These are phyloP conservation scores for Talaromyces amestolkiae DNA, from an alignment of 2,329 filamentous ascomycete species.

Conservation along the genomic window DNA sequence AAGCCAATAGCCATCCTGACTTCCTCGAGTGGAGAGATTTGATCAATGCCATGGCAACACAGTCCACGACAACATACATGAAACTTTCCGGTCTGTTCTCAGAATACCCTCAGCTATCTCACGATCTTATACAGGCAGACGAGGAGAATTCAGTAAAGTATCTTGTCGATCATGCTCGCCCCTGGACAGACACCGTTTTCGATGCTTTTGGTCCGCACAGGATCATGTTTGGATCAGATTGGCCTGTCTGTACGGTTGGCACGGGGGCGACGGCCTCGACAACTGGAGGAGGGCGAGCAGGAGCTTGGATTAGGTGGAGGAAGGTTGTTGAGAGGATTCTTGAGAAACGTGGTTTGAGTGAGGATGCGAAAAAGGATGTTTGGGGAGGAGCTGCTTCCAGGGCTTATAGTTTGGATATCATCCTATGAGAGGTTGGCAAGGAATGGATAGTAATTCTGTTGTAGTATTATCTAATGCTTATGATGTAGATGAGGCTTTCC, in stretches of 20 bases:
- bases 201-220: conserved; percentile 68
- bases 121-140: neutral
- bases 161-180: conserved; percentile 59
- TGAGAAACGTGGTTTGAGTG: conserved; percentile 48
- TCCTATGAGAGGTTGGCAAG: neutral
- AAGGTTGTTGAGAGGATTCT: conserved; percentile 67
- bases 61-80: conserved; percentile 69
- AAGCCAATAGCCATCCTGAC: conserved; percentile 44
- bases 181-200: conserved; percentile 71
- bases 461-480: neutral
- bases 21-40: conserved; percentile 69
- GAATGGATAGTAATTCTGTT: neutral
- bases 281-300: conserved; percentile 28
- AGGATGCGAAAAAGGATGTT: conserved; percentile 63
- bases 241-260: conserved; percentile 82
- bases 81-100: conserved; percentile 87
- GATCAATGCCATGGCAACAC: conserved; percentile 66
- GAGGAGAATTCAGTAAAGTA: conserved; percentile 22
- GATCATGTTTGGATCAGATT: conserved; percentile 90
- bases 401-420: conserved; percentile 56
- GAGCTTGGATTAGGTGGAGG: conserved; percentile 74
- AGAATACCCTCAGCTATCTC: conserved; percentile 61
- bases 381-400: conserved; percentile 70
- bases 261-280: conserved; percentile 46
- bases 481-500: neutral